A percentile compares a stretch with the other conserved stretches of the same genome.
Conservation (phyloP, 257 asterid species). For the Nicotiana sylvestris region DNA sequence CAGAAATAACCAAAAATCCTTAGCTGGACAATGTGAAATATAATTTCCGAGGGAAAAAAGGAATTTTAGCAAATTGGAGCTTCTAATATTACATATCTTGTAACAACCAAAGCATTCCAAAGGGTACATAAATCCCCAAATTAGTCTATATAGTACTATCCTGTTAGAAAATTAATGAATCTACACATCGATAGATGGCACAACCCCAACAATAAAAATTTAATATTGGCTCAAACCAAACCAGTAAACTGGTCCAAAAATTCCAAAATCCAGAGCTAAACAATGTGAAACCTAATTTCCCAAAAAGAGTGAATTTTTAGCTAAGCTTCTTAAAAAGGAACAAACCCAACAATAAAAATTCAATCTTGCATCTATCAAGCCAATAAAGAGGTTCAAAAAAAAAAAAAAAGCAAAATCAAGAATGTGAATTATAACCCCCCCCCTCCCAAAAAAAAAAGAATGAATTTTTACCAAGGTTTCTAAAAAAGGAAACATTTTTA, state of each 20-base stretch:
- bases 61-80: too few species aligned
- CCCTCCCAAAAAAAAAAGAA: neutral
- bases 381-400: too few species aligned
- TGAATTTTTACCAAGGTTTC: too few species aligned
- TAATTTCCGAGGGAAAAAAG: neutral
- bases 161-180: neutral
- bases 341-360: too few species aligned
- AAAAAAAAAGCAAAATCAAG: too few species aligned
- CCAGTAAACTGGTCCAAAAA: neutral
- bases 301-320: neutral
- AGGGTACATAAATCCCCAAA: neutral
- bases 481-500: constrained; percentile 20
- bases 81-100: too few species aligned
- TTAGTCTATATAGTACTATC: neutral
- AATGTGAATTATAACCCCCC: too few species aligned
- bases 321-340: too few species aligned
- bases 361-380: too few species aligned
- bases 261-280: neutral
- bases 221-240: neutral
- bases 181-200: neutral
- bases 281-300: neutral
- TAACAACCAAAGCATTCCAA: too few species aligned
- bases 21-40: neutral
- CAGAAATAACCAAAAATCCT: neutral
- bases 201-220: neutral